A percentile compares a stretch with the other conserved stretches of the same genome.
Evolutionary conservation across 176 grass and related monocot species (phyloP).

Genomic region (Pontederia paniculata): DNA sequence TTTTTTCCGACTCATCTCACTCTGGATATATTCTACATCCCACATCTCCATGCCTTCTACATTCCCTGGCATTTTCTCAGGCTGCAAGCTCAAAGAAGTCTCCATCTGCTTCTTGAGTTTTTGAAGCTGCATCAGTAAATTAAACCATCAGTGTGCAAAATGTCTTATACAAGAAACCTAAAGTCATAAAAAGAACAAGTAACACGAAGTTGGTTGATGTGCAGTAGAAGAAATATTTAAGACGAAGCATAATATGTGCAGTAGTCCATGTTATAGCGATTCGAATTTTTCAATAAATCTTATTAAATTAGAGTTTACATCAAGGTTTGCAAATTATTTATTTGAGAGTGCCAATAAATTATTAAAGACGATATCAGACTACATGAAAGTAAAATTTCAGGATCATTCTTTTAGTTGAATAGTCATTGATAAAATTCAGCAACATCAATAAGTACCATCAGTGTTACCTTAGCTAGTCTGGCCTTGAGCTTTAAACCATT

Average conservation of each 20-base stretch:
- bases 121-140: neutral
- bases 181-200: neutral
- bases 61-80: neutral
- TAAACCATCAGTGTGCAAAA: neutral
- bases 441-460: neutral
- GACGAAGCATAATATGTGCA: no score
- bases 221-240: no score
- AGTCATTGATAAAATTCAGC: neutral
- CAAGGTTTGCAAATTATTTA: no score
- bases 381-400: no score
- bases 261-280: no score
- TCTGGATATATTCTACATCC: slow-evolving; percentile 10
- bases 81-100: neutral
- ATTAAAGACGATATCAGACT: no score
- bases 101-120: slow-evolving; percentile 4
- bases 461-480: slow-evolving; percentile 64
- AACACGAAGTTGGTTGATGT: no score
- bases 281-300: no score
- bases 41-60: neutral
- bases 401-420: neutral
- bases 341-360: no score
- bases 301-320: no score
- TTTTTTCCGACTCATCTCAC: neutral
- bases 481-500: slow-evolving; percentile 55
- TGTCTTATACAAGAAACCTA: neutral